phyloP scores from a whole-genome alignment of 2,329 filamentous ascomycete species.

The Neofusicoccum parvum region DNA sequence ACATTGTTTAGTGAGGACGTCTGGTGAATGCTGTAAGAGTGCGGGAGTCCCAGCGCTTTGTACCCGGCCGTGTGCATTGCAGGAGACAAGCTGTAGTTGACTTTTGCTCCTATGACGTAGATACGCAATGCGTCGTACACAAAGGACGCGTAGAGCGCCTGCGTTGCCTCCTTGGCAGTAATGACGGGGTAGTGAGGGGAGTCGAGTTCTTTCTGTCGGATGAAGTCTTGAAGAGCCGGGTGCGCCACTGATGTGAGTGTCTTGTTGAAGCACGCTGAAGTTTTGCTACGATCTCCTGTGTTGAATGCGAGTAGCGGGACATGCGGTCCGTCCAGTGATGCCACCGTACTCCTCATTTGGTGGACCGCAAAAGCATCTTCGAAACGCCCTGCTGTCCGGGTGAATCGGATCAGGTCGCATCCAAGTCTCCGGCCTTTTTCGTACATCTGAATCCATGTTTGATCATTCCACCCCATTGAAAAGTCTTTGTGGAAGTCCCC shows the following conservation, averaged over 20 bases:
- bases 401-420: slow-evolving; percentile 65
- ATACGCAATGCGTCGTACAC: slow-evolving; percentile 70
- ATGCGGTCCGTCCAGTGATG: slow-evolving; percentile 44
- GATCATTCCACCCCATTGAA: slow-evolving; percentile 58
- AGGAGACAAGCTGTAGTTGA: slow-evolving; percentile 72
- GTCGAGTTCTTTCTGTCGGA: not conserved
- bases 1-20: slow-evolving; percentile 64
- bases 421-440: slow-evolving; percentile 57
- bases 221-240: slow-evolving; percentile 3
- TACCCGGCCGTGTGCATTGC: slow-evolving; percentile 77
- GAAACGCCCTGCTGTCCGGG: slow-evolving; percentile 58
- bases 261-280: slow-evolving; percentile 68
- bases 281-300: slow-evolving; percentile 62
- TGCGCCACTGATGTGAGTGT: slow-evolving; percentile 64
- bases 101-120: slow-evolving; percentile 73
- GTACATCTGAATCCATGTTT: slow-evolving; percentile 60
- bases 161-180: slow-evolving; percentile 65
- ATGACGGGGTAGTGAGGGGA: slow-evolving; percentile 45
- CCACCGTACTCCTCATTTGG: slow-evolving; percentile 55
- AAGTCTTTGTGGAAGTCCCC: slow-evolving; percentile 54
- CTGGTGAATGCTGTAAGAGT: slow-evolving; percentile 67
- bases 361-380: slow-evolving; percentile 66
- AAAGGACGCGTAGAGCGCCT: slow-evolving; percentile 67
- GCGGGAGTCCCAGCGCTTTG: slow-evolving; percentile 66
- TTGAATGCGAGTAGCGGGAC: slow-evolving; percentile 67